Base-by-base conservation (phyloP, 768 basidiomycete genomes). In the Podaxis pistillaris region DNA sequence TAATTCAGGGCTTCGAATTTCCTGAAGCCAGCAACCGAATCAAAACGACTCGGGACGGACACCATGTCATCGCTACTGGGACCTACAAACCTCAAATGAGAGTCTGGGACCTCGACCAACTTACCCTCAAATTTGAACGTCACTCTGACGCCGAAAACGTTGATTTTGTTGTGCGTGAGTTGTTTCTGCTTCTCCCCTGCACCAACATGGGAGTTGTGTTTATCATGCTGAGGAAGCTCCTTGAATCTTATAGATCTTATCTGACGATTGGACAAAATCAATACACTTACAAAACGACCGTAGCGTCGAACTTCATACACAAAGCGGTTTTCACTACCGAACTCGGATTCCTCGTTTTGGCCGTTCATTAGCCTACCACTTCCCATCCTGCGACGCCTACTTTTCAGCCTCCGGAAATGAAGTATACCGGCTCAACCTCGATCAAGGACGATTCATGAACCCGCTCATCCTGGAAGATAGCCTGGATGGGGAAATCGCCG, bases 261-360 rank as follows among this genome's bases (percentile, higher is more conserved):
- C 96, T 1, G 92, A 96, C 70, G 96, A 98, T 79, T 98, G 96
- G 96, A 98, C 96, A 6, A 98, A 98, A 73, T 89, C 93, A n/a
- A 82, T 98, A 65, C 95, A 97, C 73, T 83, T 99, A 1, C 97
- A 98, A 82, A 89, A 90, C 55, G 95, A 98, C 78, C 88, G 97
- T n/a, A 92, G 93, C 4, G 74, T 99, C 60, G 93, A 95, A 69
- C 80, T 99, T 4, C 97, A 99, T 72, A 96, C 93, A 0, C 97
- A 98, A 73, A 86, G 91, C 51, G 94, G 94, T 0, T 85, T 95
- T 63, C 93, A 98, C 74, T 93, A 97, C 72, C 87, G 90, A 41
- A 93, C 95, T 5, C 86, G 97, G 66, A 91, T 98, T 83, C 97
- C 97, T 1, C 89, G 88, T 49, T 96, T 96, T 71, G 97, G 97